Base-by-base conservation (phyloP, 108 stramenopile genomes). In the Aurantiochytrium sp. region DNA sequence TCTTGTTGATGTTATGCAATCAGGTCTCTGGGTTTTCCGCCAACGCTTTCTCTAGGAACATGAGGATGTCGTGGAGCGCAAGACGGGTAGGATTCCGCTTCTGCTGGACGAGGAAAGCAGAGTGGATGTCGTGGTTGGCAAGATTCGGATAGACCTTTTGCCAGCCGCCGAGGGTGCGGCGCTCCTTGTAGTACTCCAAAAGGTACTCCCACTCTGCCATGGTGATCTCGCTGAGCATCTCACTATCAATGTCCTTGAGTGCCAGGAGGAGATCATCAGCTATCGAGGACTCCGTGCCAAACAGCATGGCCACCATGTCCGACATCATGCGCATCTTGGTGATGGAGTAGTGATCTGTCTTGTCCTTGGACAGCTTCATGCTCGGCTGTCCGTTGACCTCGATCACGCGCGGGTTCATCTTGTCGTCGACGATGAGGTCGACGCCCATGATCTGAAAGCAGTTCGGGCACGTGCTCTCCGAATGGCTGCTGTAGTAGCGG, bases 381-480 rank as follows among this genome's bases (percentile, higher is more conserved):
- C 45, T 81, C 8, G 73, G 73, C 73, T 81, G 73, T 6, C 73
- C 73, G 39, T 81, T 81, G n/a, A 81, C 73, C 24, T 81, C 73
- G 24, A 81, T 81, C 10, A 81, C 73, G 45, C 73, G 73, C 45
- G 73, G 73, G 24, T 81, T 81, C 73, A 81, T 81, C 27, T 81
- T 41, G 45, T 24, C n/a, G 3, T 81, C 73, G 1, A 81, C 73
- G 32, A 81, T 81, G 24, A 81, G 30, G 39, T 81, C 73, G 24
- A 81, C 73, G 30, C 73, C 73, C 73, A 81, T 81, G 3, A 81
- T 81, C 39, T 81, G 73, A 24, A 81, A 81, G 45, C 73, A 81
- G 73, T 48, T 48, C 39, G 39, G 73, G 73, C 73, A 81, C 32
- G 27, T 30, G 24, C 24, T 27, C 39, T 81, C 73, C n/a, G 42